These are phyloP conservation scores for Moricandia arvensis DNA, from an alignment of 345 rosid genomes.

Conservation along the genomic window DNA sequence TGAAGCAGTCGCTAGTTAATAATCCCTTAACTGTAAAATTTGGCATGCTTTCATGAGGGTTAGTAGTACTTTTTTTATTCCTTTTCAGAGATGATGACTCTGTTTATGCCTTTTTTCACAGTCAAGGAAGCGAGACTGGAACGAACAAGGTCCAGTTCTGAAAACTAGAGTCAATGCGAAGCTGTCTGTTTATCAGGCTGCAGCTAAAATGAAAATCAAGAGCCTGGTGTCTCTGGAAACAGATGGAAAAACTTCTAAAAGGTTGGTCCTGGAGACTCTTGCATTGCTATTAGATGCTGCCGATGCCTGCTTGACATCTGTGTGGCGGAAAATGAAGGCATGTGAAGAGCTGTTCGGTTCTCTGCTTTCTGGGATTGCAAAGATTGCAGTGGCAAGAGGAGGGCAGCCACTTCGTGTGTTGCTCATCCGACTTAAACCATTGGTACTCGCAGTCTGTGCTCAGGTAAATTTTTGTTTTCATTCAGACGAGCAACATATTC, in stretches of 20 bases:
- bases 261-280: conserved; percentile 86
- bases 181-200: conserved; percentile 83
- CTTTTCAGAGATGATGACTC: conserved; percentile 21
- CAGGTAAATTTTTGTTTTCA: conserved; percentile 54
- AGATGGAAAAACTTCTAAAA: conserved; percentile 85
- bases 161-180: conserved; percentile 82
- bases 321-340: conserved; percentile 87
- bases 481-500: conserved; percentile 13
- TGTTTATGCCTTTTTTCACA: conserved; percentile 44
- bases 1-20: not conserved
- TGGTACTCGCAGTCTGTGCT: conserved; percentile 82
- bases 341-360: conserved; percentile 88
- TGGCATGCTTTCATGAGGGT: conserved; percentile 6
- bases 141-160: conserved; percentile 73
- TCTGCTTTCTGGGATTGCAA: conserved; percentile 79
- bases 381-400: conserved; percentile 80
- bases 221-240: conserved; percentile 72
- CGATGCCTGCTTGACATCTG: conserved; percentile 83
- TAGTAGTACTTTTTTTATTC: not conserved
- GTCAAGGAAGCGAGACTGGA: conserved; percentile 96
- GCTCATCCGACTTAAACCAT: conserved; percentile 90
- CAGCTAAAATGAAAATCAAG: conserved; percentile 71
- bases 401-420: conserved; percentile 95
- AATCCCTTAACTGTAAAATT: not conserved
- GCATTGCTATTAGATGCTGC: conserved; percentile 85